phyloP scores from a whole-genome alignment of 192 early-diverging fungal genomes.

The Blastocladiella britannica region DNA sequence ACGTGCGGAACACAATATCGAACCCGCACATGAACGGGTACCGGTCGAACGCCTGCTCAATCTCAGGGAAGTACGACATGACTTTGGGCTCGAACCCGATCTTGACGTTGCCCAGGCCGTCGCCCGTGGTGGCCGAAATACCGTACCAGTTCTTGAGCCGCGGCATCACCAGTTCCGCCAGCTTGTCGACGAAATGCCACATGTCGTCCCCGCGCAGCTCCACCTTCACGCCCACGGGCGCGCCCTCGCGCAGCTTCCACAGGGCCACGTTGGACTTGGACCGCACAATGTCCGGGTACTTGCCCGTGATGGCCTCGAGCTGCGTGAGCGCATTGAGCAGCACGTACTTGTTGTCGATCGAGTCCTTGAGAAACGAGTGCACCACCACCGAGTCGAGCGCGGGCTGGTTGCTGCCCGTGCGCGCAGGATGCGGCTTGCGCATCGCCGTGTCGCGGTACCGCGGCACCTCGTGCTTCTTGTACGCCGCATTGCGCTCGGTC shows the following conservation, averaged over 20 bases:
- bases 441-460: conserved; percentile 20
- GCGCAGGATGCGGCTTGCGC: conserved; percentile 32
- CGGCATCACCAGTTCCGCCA: conserved; percentile 83
- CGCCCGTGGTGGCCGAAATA: conserved; percentile 44
- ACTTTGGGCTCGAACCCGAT: conserved; percentile 64
- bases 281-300: conserved; percentile 55
- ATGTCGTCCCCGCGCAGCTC: conserved; percentile 61
- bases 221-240: conserved; percentile 75
- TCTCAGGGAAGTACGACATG: conserved; percentile 86
- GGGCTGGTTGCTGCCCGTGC: conserved; percentile 41
- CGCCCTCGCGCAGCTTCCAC: conserved; percentile 74
- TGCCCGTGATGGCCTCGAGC: conserved; percentile 68
- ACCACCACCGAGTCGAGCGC: conserved; percentile 49
- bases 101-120: conserved; percentile 61
- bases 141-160: conserved; percentile 81
- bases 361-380: conserved; percentile 70
- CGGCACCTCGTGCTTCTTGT: conserved; percentile 12
- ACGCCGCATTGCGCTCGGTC: conserved; percentile 6
- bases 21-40: conserved; percentile 78
- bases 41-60: conserved; percentile 86
- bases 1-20: conserved; percentile 64
- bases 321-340: conserved; percentile 79
- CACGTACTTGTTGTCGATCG: conserved; percentile 68
- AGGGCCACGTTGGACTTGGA: conserved; percentile 55
- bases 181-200: conserved; percentile 87